Base-by-base conservation (phyloP, 2,329 filamentous ascomycete genomes). In the Ilyonectria mors-panacis region DNA sequence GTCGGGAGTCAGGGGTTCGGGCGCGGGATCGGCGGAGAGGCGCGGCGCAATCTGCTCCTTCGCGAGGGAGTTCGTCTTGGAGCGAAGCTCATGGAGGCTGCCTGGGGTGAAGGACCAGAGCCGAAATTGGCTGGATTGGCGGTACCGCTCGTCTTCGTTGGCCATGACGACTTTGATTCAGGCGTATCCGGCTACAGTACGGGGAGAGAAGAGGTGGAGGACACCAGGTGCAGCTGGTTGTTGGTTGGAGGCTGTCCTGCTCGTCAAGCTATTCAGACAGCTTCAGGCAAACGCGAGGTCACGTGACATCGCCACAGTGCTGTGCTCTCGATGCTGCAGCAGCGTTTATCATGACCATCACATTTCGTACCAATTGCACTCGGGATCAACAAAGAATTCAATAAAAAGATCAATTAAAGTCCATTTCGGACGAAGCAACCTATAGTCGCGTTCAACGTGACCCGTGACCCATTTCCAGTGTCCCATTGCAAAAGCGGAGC, bases 101-200 rank as follows among this genome's bases (percentile, higher is more conserved):
- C 89, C 82, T 3, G 91, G 89, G 0, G 94, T 94, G 82, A 95
- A 98, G 12, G 95, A 97, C 96, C 96, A 99, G 65, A 97, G 87
- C 48, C 93, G 90, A 79, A 91, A 98, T 81, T 99, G 96, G 53
- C 94, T 95, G 0, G 95, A 97, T 58, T 93, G 89, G 35, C 94
- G 91, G 82, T 98, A 99, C 62, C 95, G 87, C 73, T 94, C 93
- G 82, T 99, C 96, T 87, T 99, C 96, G 68, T 90, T 93, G 8
- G 87, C 86, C 89, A 97, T 93, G 68, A 51, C 81, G 70, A 26
- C 12, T 54, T 55, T 26, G 62, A n/a, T 12, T 50, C 13, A 6
- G 53, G 26, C 13, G 23, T 19, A 28, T 6, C 30, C 23, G 23
- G 8, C 15, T 33, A 28, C 30, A 45, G 55, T 50, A 39, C 19